Evolutionary conservation across 139 green algal species (phyloP), one percentile per base, ranked within the genome.

Genomic region (Trebouxia sp.): DNA sequence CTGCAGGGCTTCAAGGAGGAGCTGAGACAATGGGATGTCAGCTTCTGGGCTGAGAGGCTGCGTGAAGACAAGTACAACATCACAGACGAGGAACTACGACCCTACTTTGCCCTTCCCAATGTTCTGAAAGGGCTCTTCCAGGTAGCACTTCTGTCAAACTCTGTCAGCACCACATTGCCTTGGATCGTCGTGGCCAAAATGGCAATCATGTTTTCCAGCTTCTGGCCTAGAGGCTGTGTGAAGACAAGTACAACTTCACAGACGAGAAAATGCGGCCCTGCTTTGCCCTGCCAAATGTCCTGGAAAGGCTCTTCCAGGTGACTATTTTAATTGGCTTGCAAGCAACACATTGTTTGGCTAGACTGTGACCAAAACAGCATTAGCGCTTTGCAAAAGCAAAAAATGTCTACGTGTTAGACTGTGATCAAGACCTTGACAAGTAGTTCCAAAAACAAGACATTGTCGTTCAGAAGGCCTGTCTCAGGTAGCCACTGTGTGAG

Each of bases 241-340:
- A 97, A 86, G 87, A 82, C 39, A 89, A 91, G 82, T 97, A 94
- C 80, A 81, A 90, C 75, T 88, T 98, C 72, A 96, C 86, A 41
- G 96, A 99, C 76, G 96, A 98, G 91, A 86, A 96, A 85, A 89
- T 98, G 80, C 88, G 96, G 15, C 96, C 96, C 1, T 99, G 97
- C 89, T 98, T 99, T 82, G 81, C 7, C n/a, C 51, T 69, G 58
- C 30, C 58, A 26, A 90, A 86, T 32, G 96, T 99, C 50, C 86
- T 98, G 62, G 83, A 97, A 3, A 95, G 95, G 28, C 87, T 98
- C 26, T 98, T 97, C 81, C 69, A 87, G 81, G 85, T 92, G 22
- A 22, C n/a, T n/a, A n/a, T n/a, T n/a, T n/a, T n/a, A n/a, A n/a
- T n/a, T n/a, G n/a, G n/a, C n/a, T n/a, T n/a, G n/a, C n/a, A n/a